Percentiles rank a stretch among this genome's conserved stretches.
Evolutionary conservation across 306 rosid species (phyloP).

Genomic region (Medicago ruthenica): DNA sequence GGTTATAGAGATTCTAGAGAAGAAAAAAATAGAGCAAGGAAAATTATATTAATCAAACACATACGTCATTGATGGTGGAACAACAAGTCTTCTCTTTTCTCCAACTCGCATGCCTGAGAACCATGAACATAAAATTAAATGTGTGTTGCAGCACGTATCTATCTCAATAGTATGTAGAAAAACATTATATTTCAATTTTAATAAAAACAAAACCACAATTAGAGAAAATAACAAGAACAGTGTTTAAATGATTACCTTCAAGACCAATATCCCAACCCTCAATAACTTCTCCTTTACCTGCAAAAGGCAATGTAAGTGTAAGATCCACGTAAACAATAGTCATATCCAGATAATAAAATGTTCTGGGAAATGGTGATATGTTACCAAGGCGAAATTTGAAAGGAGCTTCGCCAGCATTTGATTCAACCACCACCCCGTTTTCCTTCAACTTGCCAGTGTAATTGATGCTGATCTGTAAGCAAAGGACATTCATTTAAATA

Average conservation of each 20-base stretch:
- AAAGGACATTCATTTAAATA: conserved; percentile 41
- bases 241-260: conserved; percentile 62
- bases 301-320: conserved; percentile 44
- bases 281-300: conserved; percentile 73
- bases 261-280: conserved; percentile 82
- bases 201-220: neutral
- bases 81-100: conserved; percentile 73
- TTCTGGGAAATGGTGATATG: neutral
- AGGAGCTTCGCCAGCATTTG: conserved; percentile 57
- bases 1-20: conserved; percentile 21
- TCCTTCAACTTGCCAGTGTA: conserved; percentile 73
- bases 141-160: neutral
- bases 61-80: conserved; percentile 85
- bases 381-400: conserved; percentile 88
- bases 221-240: conserved; percentile 33
- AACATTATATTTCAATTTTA: neutral
- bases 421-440: conserved; percentile 61
- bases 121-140: conserved; percentile 24
- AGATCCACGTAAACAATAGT: neutral
- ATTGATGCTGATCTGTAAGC: conserved; percentile 69
- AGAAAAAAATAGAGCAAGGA: neutral
- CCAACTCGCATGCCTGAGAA: conserved; percentile 84
- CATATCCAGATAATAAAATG: conserved; percentile 10
- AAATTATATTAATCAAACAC: conserved; percentile 14
- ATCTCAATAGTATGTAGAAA: neutral